Conservation (phyloP, 2,329 filamentous ascomycete species). For the Setomelanomma holmii region DNA sequence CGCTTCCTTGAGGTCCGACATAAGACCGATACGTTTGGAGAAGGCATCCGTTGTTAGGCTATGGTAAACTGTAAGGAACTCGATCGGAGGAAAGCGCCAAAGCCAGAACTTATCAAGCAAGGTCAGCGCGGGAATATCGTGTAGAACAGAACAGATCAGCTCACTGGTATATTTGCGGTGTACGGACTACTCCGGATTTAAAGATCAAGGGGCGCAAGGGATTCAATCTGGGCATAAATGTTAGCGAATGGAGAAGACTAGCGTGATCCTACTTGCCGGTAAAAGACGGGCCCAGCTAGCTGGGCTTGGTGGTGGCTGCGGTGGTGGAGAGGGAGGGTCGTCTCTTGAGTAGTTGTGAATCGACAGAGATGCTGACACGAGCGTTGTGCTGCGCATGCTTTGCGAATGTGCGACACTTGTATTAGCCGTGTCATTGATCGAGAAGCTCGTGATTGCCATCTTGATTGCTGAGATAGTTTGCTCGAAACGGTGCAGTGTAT, state of each 20-base stretch:
- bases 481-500: background rate
- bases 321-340: constrained; percentile 50
- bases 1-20: background rate
- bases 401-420: background rate
- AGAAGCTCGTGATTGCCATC: constrained; percentile 5
- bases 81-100: background rate
- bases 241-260: constrained; percentile 15
- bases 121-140: background rate
- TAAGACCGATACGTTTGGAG: background rate
- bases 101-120: background rate
- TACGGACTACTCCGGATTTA: constrained; percentile 8
- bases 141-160: background rate
- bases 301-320: constrained; percentile 50
- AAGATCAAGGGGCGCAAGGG: constrained; percentile 25
- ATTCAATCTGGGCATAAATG: constrained; percentile 22
- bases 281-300: constrained; percentile 35
- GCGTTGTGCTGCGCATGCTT: background rate
- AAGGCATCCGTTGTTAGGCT: background rate
- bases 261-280: constrained; percentile 18
- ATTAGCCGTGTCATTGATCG: background rate
- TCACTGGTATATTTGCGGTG: constrained; percentile 1
- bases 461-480: background rate
- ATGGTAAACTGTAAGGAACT: background rate
- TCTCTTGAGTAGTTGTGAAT: constrained; percentile 39
- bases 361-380: background rate